Percentiles rank a stretch among this genome's conserved stretches.
Evolutionary conservation across 1,139 yeast genomes (phyloP).

Genomic region (Scheffersomyces titani): DNA sequence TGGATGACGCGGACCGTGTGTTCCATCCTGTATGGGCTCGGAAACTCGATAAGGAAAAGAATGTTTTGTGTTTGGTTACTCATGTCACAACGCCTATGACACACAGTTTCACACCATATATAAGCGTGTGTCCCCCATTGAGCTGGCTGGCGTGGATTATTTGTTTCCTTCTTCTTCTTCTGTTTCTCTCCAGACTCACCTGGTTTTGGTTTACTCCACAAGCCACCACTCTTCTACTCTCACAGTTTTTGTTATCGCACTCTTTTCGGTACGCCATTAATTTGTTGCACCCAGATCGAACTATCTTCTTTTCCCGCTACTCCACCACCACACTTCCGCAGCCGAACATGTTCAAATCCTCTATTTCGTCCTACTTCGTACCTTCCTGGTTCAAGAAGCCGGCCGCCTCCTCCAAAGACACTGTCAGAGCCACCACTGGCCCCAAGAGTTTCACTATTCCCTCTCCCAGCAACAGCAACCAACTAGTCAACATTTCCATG

Average conservation of each 20-base stretch:
- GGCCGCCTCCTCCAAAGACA: slow-evolving; percentile 2
- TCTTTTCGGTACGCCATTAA: not conserved
- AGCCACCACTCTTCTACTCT: not conserved
- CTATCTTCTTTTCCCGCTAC: not conserved
- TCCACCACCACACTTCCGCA: not conserved
- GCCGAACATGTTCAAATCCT: slow-evolving; percentile 20
- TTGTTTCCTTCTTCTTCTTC: slow-evolving; percentile 1
- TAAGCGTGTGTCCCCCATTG: not conserved
- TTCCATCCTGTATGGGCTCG: not conserved
- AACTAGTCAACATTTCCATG: slow-evolving; percentile 39
- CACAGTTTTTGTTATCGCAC: not conserved
- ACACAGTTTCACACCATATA: not conserved
- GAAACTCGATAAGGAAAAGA: not conserved
- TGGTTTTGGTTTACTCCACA: not conserved
- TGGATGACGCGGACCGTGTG: not conserved
- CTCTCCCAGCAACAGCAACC: slow-evolving; percentile 23
- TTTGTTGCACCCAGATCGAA: not conserved
- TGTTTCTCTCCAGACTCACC: not conserved
- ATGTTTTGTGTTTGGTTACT: not conserved
- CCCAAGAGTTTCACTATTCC: slow-evolving; percentile 33
- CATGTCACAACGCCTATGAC: not conserved
- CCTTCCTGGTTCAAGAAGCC: slow-evolving; percentile 22
- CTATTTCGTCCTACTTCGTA: slow-evolving; percentile 11
- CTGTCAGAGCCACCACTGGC: slow-evolving; percentile 16
- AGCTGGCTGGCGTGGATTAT: not conserved